These are phyloP conservation scores for Wickerhamomyces hampshirensis DNA, from an alignment of 805 yeast genomes.

Conservation along the genomic window DNA sequence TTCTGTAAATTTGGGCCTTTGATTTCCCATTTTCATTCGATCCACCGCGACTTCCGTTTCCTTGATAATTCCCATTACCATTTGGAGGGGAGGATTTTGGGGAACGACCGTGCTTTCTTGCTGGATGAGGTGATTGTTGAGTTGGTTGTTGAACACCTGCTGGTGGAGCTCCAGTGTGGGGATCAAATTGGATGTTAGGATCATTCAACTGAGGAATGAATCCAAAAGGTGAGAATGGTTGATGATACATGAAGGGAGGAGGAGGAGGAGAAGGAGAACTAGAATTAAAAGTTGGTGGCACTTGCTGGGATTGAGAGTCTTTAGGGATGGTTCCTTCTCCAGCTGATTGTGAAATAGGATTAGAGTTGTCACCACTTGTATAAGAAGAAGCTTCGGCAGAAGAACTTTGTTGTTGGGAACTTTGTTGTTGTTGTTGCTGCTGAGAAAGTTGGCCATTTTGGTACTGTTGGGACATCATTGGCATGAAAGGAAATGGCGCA, in stretches of 20 bases:
- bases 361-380: too few species aligned
- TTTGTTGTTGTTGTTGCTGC: not conserved
- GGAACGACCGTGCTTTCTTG: conserved; percentile 19
- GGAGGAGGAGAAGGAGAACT: conserved; percentile 2
- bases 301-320: not conserved
- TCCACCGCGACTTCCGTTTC: conserved; percentile 5
- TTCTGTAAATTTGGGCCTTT: conserved; percentile 54
- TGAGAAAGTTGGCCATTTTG: not conserved
- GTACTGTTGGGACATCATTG: conserved; percentile 25
- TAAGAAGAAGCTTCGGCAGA: too few species aligned
- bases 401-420: too few species aligned
- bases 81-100: conserved; percentile 22
- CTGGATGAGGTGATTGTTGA: conserved; percentile 2
- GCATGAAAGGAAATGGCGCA: conserved; percentile 33
- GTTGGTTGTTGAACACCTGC: not conserved
- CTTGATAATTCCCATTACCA: conserved; percentile 13
- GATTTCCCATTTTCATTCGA: conserved; percentile 8
- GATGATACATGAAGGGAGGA: conserved; percentile 25
- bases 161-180: not conserved
- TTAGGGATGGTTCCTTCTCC: too few species aligned
- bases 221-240: conserved; percentile 24
- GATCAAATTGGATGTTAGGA: conserved; percentile 1
- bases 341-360: too few species aligned
- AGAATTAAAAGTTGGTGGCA: not conserved
- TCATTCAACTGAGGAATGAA: conserved; percentile 19